These are phyloP conservation scores for Rhizoclosmatium sp. DNA, from an alignment of 192 early-diverging fungal species.

Conservation along the genomic window DNA sequence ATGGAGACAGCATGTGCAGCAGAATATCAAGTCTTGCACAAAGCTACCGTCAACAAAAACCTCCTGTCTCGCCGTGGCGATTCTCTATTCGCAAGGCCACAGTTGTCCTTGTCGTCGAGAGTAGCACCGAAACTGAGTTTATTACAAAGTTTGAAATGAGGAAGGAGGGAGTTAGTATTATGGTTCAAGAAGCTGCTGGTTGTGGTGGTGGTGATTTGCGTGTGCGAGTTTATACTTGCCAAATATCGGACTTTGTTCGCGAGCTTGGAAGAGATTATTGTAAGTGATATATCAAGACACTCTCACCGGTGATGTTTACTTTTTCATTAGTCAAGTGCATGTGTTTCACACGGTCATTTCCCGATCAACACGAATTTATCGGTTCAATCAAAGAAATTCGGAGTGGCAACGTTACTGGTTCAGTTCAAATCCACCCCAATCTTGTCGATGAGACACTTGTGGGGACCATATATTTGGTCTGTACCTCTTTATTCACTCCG, in stretches of 20 bases:
- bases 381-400: constrained; percentile 27
- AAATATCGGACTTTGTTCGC: constrained; percentile 16
- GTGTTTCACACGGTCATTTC: constrained; percentile 31
- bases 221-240: constrained; percentile 14
- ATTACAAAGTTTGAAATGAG: constrained; percentile 33
- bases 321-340: background rate
- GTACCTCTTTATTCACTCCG: background rate
- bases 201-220: background rate
- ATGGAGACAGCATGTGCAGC: constrained; percentile 17
- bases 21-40: constrained; percentile 6
- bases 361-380: constrained; percentile 35
- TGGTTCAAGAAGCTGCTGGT: constrained; percentile 30
- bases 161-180: constrained; percentile 12
- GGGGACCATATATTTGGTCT: constrained; percentile 34
- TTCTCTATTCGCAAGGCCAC: constrained; percentile 25
- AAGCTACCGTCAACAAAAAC: background rate
- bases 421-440: constrained; percentile 34
- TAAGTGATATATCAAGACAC: background rate
- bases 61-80: constrained; percentile 11
- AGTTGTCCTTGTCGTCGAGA: constrained; percentile 12
- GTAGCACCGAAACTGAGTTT: constrained; percentile 20
- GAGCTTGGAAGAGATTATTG: constrained; percentile 27
- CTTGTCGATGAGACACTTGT: constrained; percentile 7
- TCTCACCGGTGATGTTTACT: background rate
- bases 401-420: constrained; percentile 12